Evolutionary conservation across 1,284 basidiomycete species (phyloP).

Genomic region (Inonotus hispidus): DNA sequence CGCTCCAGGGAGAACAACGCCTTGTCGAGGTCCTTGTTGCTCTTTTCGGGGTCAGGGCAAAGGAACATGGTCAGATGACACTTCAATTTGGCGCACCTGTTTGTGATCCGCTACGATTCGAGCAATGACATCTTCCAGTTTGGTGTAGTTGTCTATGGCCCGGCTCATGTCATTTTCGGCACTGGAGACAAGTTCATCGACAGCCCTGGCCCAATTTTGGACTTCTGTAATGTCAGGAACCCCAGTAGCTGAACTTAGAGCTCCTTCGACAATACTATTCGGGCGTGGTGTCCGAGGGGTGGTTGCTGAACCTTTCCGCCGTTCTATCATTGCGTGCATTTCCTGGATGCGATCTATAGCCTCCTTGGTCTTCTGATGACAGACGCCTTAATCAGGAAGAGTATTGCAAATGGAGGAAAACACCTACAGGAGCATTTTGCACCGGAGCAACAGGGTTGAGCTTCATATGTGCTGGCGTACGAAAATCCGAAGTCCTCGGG

Average conservation of each 20-base stretch:
- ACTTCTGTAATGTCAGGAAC: constrained; percentile 22
- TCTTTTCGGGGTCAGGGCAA: constrained; percentile 33
- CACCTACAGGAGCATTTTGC: constrained; percentile 30
- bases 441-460: constrained; percentile 34
- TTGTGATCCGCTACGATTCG: constrained; percentile 45
- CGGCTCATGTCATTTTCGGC: constrained; percentile 50
- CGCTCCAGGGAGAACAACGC: constrained; percentile 61
- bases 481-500: constrained; percentile 21
- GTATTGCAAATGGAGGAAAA: background rate
- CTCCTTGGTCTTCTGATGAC: constrained; percentile 49
- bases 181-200: constrained; percentile 52
- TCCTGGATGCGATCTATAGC: constrained; percentile 72
- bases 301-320: constrained; percentile 44
- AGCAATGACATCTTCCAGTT: constrained; percentile 44
- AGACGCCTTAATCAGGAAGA: background rate
- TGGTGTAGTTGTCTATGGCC: constrained; percentile 47
- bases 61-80: background rate
- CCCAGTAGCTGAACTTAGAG: background rate
- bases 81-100: constrained; percentile 42
- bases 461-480: constrained; percentile 27
- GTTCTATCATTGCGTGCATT: constrained; percentile 65
- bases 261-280: constrained; percentile 24
- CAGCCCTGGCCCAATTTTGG: constrained; percentile 26
- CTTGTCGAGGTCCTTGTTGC: constrained; percentile 52
- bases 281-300: constrained; percentile 41